A percentile compares a stretch with the other conserved stretches of the same genome.
These are phyloP conservation scores for Elsinoe australis DNA, from an alignment of 2,329 filamentous ascomycete genomes.

Conservation along the genomic window DNA sequence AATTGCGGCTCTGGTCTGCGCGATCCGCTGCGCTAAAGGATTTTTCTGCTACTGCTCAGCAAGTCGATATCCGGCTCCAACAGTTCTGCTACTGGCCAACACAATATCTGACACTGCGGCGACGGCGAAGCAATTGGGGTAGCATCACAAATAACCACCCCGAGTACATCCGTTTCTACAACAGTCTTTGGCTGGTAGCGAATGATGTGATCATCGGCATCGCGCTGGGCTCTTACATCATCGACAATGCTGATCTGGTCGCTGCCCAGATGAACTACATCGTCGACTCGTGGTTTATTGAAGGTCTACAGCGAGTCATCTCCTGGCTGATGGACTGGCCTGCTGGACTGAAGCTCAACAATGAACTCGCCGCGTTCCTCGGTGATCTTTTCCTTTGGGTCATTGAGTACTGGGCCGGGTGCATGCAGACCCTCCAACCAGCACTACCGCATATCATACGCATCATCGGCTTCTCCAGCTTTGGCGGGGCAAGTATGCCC, in stretches of 20 bases:
- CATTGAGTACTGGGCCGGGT: constrained; percentile 92
- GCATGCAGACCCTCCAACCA: constrained; percentile 69
- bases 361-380: constrained; percentile 83
- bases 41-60: constrained; percentile 90
- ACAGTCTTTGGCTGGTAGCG: constrained; percentile 94
- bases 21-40: constrained; percentile 78
- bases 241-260: constrained; percentile 84
- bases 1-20: constrained; percentile 73
- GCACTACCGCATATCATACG: constrained; percentile 79
- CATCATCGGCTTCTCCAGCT: constrained; percentile 88
- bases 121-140: constrained; percentile 85
- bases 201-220: constrained; percentile 99
- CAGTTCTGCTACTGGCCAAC: constrained; percentile 99
- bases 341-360: constrained; percentile 90
- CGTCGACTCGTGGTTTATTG: constrained; percentile 74
- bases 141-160: constrained; percentile 92
- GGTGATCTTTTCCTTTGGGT: constrained; percentile 97
- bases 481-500: constrained; percentile 93
- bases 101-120: constrained; percentile 86
- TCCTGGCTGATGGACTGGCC: constrained; percentile 95
- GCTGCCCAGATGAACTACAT: constrained; percentile 70
- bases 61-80: constrained; percentile 91
- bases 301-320: constrained; percentile 80
- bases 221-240: constrained; percentile 89
- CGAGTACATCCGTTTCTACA: constrained; percentile 98